A percentile compares a stretch with the other conserved stretches of the same genome.
Conservation (phyloP, 306 rosid species). For the Cucurbita maxima region DNA sequence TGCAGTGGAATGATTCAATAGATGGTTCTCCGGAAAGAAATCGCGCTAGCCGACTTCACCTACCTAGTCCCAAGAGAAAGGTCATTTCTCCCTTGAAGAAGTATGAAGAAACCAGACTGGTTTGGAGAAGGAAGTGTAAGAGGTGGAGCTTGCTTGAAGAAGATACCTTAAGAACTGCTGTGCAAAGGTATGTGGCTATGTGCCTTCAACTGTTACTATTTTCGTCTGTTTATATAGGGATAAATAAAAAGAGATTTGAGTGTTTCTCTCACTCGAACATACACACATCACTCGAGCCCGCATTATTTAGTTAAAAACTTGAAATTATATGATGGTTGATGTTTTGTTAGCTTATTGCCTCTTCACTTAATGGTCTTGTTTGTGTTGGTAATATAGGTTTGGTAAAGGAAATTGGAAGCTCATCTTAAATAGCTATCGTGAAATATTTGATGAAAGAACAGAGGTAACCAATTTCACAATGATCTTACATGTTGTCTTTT, state of each 20-base stretch:
- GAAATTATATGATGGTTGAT: background rate
- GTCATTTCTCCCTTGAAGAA: constrained; percentile 32
- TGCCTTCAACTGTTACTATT: background rate
- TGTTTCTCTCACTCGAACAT: background rate
- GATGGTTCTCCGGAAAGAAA: constrained; percentile 18
- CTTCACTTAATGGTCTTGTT: background rate
- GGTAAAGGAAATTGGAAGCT: constrained; percentile 66
- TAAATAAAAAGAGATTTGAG: background rate
- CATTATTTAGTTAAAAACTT: background rate
- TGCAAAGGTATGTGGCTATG: constrained; percentile 40
- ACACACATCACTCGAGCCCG: background rate
- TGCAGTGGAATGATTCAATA: constrained; percentile 70
- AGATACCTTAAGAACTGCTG: constrained; percentile 50
- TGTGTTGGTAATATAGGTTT: constrained; percentile 33
- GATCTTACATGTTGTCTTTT: background rate
- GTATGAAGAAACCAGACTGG: constrained; percentile 2
- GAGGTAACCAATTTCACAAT: constrained; percentile 29
- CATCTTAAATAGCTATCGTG: constrained; percentile 30
- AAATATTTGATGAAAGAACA: constrained; percentile 47
- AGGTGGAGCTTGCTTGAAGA: constrained; percentile 65
- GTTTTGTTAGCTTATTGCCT: background rate
- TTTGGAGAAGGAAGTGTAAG: constrained; percentile 32
- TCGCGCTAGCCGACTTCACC: constrained; percentile 4
- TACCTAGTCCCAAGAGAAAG: constrained; percentile 30
- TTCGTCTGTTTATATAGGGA: background rate